Percentiles rank a stretch among this genome's conserved stretches.
phyloP scores from a whole-genome alignment of 768 basidiomycete genomes.

The Mycena leptocephala region DNA sequence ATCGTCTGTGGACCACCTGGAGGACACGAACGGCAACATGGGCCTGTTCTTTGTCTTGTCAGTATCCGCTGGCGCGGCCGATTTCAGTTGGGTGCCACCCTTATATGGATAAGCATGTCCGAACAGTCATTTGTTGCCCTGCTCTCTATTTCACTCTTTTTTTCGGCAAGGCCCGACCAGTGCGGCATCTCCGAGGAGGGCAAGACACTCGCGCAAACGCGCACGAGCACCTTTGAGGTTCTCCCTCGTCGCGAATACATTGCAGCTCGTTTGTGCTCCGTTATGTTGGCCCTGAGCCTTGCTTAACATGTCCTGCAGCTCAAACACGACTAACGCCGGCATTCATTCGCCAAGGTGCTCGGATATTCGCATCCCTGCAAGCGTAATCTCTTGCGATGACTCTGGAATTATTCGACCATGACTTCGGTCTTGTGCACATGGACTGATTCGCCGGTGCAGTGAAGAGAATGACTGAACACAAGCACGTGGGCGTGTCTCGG shows the following conservation, averaged over 20 bases:
- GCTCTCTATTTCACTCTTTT: too few relatives aligned
- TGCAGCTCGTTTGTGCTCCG: too few relatives aligned
- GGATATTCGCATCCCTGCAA: conserved; percentile 61
- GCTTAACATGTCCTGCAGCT: conserved; percentile 49
- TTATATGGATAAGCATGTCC: conserved; percentile 74
- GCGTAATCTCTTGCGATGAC: neutral
- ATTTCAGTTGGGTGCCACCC: conserved; percentile 81
- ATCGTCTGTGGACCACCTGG: conserved; percentile 84
- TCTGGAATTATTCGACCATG: conserved; percentile 9
- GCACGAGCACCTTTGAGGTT: too few relatives aligned
- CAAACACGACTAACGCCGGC: conserved; percentile 66
- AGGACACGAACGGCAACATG: conserved; percentile 84
- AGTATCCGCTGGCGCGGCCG: conserved; percentile 87
- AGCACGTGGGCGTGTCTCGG: too few relatives aligned
- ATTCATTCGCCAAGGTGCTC: conserved; percentile 69
- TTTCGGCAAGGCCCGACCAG: too few relatives aligned
- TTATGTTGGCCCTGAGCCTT: conserved; percentile 25
- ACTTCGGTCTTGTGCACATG: conserved; percentile 36
- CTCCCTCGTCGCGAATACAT: too few relatives aligned
- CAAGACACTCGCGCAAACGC: too few relatives aligned
- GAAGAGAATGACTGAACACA: too few relatives aligned
- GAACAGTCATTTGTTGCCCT: conserved; percentile 28
- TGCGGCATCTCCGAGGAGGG: too few relatives aligned
- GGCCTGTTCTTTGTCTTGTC: conserved; percentile 94
- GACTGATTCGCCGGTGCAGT: too few relatives aligned